Base-by-base conservation (phyloP, 2,329 filamentous ascomycete genomes). In the Arachnopeziza araneosa region DNA sequence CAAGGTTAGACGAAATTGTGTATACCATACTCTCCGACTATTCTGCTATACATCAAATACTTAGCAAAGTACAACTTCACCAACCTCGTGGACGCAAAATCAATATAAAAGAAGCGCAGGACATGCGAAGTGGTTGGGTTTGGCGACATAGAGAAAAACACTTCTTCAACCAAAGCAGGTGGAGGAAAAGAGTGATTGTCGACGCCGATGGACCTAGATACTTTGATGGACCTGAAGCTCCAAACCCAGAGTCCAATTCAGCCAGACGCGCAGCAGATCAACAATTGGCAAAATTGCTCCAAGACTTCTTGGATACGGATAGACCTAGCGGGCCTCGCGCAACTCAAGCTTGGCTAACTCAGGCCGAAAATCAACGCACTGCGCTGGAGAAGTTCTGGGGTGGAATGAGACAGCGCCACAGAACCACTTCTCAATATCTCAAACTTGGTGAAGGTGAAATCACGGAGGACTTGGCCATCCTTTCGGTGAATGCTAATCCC, bases 1-100 rank as follows among this genome's bases (percentile, higher is more conserved):
- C 49, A 8, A 22, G 61, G 10, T n/a, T 63, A 12, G 58, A 44
- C 17, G 36, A 44, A 14, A 19, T 44, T 14, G 6, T 44, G 3
- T 44, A 44, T 14, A 14, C 10, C 59, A 23, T n/a, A 10, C 44
- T 44, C 14, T 54, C 56, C 9, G 59, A 63, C 21, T 24, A 59
- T 14, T 36, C 53, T 3, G 56, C 58, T 3, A 19, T 61, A 2
- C 50, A 60, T 36, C 36, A 63, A 52, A 54, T 59, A 22, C 19
- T 56, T 22, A 6, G 36, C 2, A 49, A 24, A 10, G 17, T 56
- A 10, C 19, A 24, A 17, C n/a, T 50, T 9, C 32, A 56, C 22
- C 26, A 24, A 32, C 52, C 50, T 5, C 8, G n/a, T 23, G 36
- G 36, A 44, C 36, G 36, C 4, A 14, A 5, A 17, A 17, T 44